These are phyloP conservation scores for Stenogyne calaminthoides DNA, from an alignment of 305 asterid genomes.

Conservation along the genomic window DNA sequence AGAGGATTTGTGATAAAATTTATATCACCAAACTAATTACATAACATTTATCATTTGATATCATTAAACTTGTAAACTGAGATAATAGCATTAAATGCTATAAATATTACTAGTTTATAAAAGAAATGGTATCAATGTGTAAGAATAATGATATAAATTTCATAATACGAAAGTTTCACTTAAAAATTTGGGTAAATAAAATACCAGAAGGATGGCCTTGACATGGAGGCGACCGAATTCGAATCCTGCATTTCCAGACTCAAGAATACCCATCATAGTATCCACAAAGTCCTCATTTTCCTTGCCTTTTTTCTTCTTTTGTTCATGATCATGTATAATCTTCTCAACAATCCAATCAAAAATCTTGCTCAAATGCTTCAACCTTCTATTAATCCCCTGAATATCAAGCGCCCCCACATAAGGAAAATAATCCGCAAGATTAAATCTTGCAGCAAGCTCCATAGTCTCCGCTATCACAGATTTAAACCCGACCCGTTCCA, in stretches of 20 bases:
- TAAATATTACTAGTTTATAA: no score
- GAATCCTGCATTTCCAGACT: constrained; percentile 41
- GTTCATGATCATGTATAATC: constrained; percentile 30
- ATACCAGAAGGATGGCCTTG: constrained; percentile 43
- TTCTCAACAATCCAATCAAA: constrained; percentile 31
- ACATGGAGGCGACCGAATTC: constrained; percentile 39
- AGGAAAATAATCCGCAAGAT: constrained; percentile 44
- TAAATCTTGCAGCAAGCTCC: constrained; percentile 35
- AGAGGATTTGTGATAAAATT: background rate
- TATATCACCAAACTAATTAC: no score
- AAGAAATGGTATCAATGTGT: no score
- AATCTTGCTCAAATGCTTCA: constrained; percentile 31
- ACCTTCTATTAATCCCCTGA: constrained; percentile 39
- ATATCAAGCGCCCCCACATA: constrained; percentile 41
- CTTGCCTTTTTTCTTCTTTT: background rate
- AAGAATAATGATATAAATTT: no score
- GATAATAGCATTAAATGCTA: no score
- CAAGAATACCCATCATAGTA: constrained; percentile 41
- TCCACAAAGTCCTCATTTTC: constrained; percentile 31
- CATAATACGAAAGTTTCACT: no score
- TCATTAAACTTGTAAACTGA: no score
- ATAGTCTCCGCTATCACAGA: constrained; percentile 34
- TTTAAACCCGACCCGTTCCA: constrained; percentile 39
- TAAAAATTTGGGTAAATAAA: no score
- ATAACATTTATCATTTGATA: no score